These are phyloP conservation scores for Colletotrichum sp. DNA, from an alignment of 2,329 filamentous ascomycete genomes.

Conservation along the genomic window DNA sequence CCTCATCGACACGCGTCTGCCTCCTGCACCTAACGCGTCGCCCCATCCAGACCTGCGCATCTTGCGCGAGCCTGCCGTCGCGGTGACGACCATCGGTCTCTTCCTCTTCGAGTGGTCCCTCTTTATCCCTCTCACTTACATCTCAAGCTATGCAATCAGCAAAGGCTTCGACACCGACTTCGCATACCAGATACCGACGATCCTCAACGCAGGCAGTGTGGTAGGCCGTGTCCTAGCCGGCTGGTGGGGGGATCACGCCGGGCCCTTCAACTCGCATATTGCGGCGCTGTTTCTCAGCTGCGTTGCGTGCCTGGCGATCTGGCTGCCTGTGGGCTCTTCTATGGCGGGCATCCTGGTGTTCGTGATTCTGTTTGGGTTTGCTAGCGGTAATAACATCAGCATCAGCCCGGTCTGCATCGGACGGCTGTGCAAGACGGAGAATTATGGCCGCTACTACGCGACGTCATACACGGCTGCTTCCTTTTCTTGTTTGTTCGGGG, in stretches of 20 bases:
- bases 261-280: conserved; percentile 85
- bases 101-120: conserved; percentile 78
- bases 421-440: conserved; percentile 78
- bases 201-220: conserved; percentile 82
- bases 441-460: conserved; percentile 86
- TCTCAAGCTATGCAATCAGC: conserved; percentile 75
- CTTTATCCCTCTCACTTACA: conserved; percentile 82
- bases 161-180: conserved; percentile 69
- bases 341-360: conserved; percentile 73
- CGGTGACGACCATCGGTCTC: conserved; percentile 68
- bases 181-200: conserved; percentile 78
- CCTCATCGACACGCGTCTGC: conserved; percentile 64
- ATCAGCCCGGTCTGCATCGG: conserved; percentile 86
- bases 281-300: conserved; percentile 66
- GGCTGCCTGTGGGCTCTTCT: conserved; percentile 71
- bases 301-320: conserved; percentile 73
- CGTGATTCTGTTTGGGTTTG: conserved; percentile 79
- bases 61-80: conserved; percentile 65
- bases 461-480: conserved; percentile 84
- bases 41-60: conserved; percentile 70
- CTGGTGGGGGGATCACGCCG: conserved; percentile 78
- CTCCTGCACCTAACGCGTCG: conserved; percentile 63
- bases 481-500: conserved; percentile 73
- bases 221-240: conserved; percentile 82
- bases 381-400: conserved; percentile 79